These are phyloP conservation scores for Dendrocalamus latiflorus DNA, from an alignment of 202 grass and related monocot species.

Conservation along the genomic window DNA sequence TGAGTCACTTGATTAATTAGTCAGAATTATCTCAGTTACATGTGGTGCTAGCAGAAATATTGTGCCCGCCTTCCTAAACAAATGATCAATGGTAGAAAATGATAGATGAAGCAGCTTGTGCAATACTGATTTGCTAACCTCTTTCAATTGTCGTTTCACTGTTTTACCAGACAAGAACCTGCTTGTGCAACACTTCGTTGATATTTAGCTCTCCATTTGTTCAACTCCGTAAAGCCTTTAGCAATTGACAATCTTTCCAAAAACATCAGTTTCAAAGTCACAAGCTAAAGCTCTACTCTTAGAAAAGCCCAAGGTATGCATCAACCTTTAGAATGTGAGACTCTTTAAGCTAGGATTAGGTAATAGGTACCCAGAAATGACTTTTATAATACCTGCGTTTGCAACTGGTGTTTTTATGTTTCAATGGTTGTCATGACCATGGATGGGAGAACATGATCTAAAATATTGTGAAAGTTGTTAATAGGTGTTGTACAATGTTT, in stretches of 20 bases:
- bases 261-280: neutral
- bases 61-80: neutral
- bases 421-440: neutral
- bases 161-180: conserved; percentile 2
- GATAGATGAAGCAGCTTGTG: neutral
- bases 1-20: neutral
- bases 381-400: conserved; percentile 40
- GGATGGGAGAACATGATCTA: neutral
- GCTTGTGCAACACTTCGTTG: conserved; percentile 37
- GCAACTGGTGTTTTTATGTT: conserved; percentile 6
- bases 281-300: neutral
- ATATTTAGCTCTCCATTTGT: neutral
- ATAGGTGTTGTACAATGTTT: neutral
- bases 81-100: neutral
- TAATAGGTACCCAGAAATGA: conserved; percentile 32
- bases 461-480: neutral
- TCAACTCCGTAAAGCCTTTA: neutral
- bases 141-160: neutral
- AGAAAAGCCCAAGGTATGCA: neutral
- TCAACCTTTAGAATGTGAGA: conserved; percentile 10
- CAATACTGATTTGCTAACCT: neutral
- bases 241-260: neutral
- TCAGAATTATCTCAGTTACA: neutral
- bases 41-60: neutral
- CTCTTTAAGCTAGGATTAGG: conserved; percentile 27